A percentile compares a stretch with the other conserved stretches of the same genome.
phyloP scores from a whole-genome alignment of 2,329 filamentous ascomycete species.

The Botryotinia convoluta region DNA sequence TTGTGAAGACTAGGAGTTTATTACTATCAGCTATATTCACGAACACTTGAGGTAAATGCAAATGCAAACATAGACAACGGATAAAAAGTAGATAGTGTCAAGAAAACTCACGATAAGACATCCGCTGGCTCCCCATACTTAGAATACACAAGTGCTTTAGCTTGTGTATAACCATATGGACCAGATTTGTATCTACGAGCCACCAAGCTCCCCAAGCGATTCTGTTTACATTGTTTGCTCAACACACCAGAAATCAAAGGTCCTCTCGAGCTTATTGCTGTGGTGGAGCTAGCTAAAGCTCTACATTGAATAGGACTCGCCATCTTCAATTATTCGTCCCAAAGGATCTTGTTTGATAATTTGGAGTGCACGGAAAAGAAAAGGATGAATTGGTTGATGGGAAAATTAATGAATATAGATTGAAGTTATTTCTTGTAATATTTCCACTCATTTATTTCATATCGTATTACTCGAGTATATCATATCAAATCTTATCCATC shows the following conservation, averaged over 20 bases:
- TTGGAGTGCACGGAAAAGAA: not conserved
- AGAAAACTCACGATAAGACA: conserved; percentile 56
- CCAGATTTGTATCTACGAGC: conserved; percentile 49
- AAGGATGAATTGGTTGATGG: not conserved
- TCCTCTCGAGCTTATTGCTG: not conserved
- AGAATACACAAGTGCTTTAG: conserved; percentile 76
- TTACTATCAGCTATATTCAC: conserved; percentile 18
- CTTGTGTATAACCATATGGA: conserved; percentile 77
- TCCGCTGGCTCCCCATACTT: conserved; percentile 72
- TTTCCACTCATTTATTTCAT: not conserved
- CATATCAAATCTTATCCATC: not conserved
- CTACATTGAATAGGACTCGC: not conserved
- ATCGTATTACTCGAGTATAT: not conserved
- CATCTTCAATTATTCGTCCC: not conserved
- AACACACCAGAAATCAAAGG: not conserved
- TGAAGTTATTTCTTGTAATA: not conserved
- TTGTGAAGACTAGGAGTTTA: conserved; percentile 57
- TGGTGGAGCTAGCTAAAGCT: not conserved
- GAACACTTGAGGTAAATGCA: not conserved
- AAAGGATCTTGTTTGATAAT: not conserved
- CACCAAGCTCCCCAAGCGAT: conserved; percentile 4
- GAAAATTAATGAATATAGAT: not conserved
- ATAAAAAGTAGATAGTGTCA: not conserved
- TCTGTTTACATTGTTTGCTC: not conserved
- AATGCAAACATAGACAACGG: not conserved